Evolutionary conservation across 306 rosid genomes (phyloP).

Genomic region (Malus fusca): DNA sequence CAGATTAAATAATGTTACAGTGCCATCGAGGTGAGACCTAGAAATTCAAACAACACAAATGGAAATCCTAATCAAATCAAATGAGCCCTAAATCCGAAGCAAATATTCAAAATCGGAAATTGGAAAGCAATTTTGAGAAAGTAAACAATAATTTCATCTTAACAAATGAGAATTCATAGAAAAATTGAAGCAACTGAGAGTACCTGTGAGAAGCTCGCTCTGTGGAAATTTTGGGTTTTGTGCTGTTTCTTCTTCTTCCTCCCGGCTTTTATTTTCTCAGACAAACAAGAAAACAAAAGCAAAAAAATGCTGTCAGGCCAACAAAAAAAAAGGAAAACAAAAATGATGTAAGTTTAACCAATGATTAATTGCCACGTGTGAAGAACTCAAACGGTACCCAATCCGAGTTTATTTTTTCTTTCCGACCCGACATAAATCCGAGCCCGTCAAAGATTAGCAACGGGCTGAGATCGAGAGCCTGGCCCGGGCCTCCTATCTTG

Average conservation of each 20-base stretch:
- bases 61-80: not conserved
- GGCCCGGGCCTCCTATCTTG: not conserved
- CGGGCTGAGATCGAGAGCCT: not conserved
- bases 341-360: slow-evolving; percentile 40
- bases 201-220: slow-evolving; percentile 6
- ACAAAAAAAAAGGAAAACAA: not conserved
- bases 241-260: not conserved
- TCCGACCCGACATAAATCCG: not conserved
- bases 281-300: too few species aligned
- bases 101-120: slow-evolving; percentile 9
- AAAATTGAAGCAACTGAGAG: not conserved
- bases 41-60: not conserved
- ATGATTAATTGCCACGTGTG: slow-evolving; percentile 30
- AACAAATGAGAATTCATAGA: not conserved
- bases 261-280: not conserved
- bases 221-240: not conserved
- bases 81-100: slow-evolving; percentile 28
- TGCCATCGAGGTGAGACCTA: not conserved
- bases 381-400: not conserved
- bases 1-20: not conserved
- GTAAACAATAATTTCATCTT: not conserved
- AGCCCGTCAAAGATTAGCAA: not conserved
- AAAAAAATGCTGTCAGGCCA: slow-evolving; percentile 16
- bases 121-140: not conserved
- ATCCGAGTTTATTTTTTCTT: not conserved